These are phyloP conservation scores for Canavalia ensiformis DNA, from an alignment of 306 rosid genomes.

Conservation along the genomic window DNA sequence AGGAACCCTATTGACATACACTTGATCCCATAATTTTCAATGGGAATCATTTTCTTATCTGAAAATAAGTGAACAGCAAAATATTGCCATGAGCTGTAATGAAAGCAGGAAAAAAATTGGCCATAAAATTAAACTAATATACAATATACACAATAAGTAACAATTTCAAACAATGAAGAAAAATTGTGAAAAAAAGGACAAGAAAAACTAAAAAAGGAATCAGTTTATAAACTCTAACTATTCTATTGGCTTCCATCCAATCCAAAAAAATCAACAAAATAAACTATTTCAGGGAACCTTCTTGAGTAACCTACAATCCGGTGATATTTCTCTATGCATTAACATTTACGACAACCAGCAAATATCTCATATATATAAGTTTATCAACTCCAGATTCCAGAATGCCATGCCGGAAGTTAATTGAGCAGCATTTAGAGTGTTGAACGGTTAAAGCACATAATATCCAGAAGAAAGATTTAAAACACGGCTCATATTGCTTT, in stretches of 20 bases:
- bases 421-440: no score
- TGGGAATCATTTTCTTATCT: conserved; percentile 94
- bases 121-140: conserved; percentile 26
- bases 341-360: background rate
- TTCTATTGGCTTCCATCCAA: conserved; percentile 18
- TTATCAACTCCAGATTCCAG: no score
- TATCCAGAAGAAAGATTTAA: no score
- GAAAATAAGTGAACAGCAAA: conserved; percentile 49
- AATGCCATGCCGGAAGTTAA: no score
- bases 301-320: background rate
- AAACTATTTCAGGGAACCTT: conserved; percentile 11
- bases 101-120: conserved; percentile 22
- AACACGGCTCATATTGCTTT: conserved; percentile 1
- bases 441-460: no score
- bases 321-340: conserved; percentile 6
- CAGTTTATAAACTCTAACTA: conserved; percentile 16
- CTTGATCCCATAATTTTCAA: conserved; percentile 89
- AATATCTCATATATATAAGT: background rate
- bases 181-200: background rate
- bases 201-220: conserved; percentile 4
- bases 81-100: conserved; percentile 28
- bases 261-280: conserved; percentile 21
- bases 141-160: background rate
- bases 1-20: conserved; percentile 98
- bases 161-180: background rate